Evolutionary conservation across 2,329 filamentous ascomycete species (phyloP).

Genomic region (Phyllosticta ampelicida): DNA sequence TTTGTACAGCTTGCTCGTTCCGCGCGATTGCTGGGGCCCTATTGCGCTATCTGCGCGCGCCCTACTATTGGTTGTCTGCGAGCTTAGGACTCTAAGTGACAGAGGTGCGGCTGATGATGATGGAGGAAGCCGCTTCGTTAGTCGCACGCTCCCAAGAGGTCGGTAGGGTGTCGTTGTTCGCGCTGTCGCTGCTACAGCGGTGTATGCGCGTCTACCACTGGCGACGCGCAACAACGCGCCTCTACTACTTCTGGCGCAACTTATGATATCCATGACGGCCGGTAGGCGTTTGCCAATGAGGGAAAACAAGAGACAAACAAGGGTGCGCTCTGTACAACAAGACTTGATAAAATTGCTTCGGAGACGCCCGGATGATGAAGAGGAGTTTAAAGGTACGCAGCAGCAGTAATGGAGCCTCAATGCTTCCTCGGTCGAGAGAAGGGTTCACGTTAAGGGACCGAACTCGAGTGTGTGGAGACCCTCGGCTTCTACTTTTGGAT

Average conservation of each 20-base stretch:
- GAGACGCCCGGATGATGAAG: background rate
- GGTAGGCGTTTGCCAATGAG: background rate
- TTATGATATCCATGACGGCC: background rate
- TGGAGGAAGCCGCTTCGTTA: background rate
- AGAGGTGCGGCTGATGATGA: background rate
- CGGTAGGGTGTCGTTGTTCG: background rate
- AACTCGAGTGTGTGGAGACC: background rate
- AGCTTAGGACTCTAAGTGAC: background rate
- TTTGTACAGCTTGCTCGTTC: conserved; percentile 26
- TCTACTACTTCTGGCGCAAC: background rate
- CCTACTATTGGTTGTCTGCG: background rate
- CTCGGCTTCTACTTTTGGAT: background rate
- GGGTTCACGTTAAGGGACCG: background rate
- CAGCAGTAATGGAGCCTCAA: too few species aligned
- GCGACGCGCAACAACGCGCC: background rate
- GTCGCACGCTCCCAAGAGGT: background rate
- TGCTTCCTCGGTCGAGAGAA: background rate
- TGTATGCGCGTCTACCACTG: background rate
- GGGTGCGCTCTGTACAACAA: too few species aligned
- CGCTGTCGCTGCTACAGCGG: background rate
- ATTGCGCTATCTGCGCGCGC: background rate
- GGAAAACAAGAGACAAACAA: background rate
- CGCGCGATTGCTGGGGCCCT: conserved; percentile 19
- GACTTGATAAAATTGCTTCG: background rate
- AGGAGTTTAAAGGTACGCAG: too few species aligned